Base-by-base conservation (phyloP, 176 grass and related monocot genomes). In the Avena eriantha region DNA sequence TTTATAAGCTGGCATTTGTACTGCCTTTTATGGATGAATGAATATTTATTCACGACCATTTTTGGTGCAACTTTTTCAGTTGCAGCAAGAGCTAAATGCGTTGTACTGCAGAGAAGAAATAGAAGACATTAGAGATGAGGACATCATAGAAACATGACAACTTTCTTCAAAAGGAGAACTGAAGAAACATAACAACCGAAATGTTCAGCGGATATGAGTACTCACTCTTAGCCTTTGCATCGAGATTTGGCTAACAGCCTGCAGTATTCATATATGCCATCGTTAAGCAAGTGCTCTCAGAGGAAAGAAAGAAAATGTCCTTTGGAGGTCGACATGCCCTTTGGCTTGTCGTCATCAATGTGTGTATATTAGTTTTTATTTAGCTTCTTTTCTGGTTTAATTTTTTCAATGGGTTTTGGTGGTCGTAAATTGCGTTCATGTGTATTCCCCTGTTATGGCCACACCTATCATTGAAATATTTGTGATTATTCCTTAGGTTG, bases 41-140 rank as follows among this genome's bases (percentile, higher is more conserved):
- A 77, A 67, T 53, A 19, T 66, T 81, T 16, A 29, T 82, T 69
- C 46, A 63, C 72, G 29, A 78, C 75, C 48, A 31, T 23, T 76
- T 22, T 49, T 16, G 45, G 9, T 5, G 14, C 81, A 26, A 54
- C 21, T 63, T 59, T 89, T 89, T 70, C 97, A 99, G 92, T 90
- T 99, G 86, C 87, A 99, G 85, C 90, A 96, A 90, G 94, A 96
- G 80, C 43, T 99, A 86, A 96, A 96, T 89, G 83, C 89, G 45
- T 85, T 99, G 57, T 99, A 99, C 58, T 96, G 87, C 84, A 90
- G 89, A 87, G 92, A 99, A 93, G 92, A 99, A 89, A 90, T 93
- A 15, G 96, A 98, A 80, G 81, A 91, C 53, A 76, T 83, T 31
- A 95, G 86, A 82, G 92, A 89, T 15, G 94, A 88, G 59, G 92